Evolutionary conservation across 1,139 yeast species (phyloP).

Genomic region (Saccharomycopsis hybrid): DNA sequence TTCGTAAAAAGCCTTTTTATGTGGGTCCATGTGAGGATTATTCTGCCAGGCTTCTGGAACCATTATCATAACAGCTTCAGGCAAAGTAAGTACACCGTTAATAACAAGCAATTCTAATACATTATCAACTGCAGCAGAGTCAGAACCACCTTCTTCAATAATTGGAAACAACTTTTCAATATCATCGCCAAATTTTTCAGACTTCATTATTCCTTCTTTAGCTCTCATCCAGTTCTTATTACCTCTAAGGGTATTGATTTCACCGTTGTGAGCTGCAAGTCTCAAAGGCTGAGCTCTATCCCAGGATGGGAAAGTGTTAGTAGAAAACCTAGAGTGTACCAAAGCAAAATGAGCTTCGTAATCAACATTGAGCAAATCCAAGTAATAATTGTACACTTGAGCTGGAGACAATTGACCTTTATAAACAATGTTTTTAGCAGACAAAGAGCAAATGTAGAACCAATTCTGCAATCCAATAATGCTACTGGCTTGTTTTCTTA

Average conservation of each 20-base stretch:
- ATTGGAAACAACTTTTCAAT: slow-evolving; percentile 88
- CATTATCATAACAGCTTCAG: slow-evolving; percentile 95
- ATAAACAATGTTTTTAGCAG: slow-evolving; percentile 86
- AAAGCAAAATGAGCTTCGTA: slow-evolving; percentile 94
- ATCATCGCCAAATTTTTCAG: slow-evolving; percentile 83
- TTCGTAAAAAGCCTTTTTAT: slow-evolving; percentile 90
- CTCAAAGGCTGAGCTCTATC: slow-evolving; percentile 98
- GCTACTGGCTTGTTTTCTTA: slow-evolving; percentile 86
- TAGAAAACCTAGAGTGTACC: slow-evolving; percentile 95
- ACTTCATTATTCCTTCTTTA: slow-evolving; percentile 93
- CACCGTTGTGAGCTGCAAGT: slow-evolving; percentile 98
- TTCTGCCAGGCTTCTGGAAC: slow-evolving; percentile 99
- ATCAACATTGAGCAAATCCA: slow-evolving; percentile 85
- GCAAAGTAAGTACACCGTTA: slow-evolving; percentile 86
- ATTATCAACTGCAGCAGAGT: slow-evolving; percentile 96
- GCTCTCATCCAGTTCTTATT: slow-evolving; percentile 99
- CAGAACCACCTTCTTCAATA: slow-evolving; percentile 98
- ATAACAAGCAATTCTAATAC: slow-evolving; percentile 87
- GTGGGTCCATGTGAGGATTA: slow-evolving; percentile 78
- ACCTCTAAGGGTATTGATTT: slow-evolving; percentile 93
- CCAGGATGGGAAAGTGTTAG: slow-evolving; percentile 99
- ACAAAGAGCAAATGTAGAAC: slow-evolving; percentile 93
- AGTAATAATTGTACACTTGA: slow-evolving; percentile 91
- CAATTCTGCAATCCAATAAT: slow-evolving; percentile 92
- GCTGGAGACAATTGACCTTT: slow-evolving; percentile 97